Conservation (phyloP, 345 rosid species). For the Salix viminalis region DNA sequence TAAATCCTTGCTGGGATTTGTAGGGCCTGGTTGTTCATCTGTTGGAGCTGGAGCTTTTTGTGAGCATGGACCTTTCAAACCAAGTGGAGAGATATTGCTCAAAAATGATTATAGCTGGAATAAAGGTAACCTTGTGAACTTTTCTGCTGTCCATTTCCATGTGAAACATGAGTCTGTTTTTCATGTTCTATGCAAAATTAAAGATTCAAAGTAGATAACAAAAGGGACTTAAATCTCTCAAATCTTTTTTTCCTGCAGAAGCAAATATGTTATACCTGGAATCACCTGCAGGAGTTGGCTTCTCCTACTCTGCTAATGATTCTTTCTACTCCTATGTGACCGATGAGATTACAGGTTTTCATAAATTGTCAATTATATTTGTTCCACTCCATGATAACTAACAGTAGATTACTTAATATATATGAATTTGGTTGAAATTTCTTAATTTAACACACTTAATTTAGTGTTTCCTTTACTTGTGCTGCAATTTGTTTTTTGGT, state of each 20-base stretch:
- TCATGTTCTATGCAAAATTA: not conserved
- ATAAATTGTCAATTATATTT: not conserved
- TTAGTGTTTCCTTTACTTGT: not conserved
- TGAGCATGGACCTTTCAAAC: constrained; percentile 31
- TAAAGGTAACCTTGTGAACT: constrained; percentile 6
- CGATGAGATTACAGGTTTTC: constrained; percentile 19
- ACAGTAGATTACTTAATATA: not conserved
- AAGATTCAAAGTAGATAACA: not conserved
- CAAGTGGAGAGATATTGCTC: constrained; percentile 10
- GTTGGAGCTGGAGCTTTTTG: constrained; percentile 27
- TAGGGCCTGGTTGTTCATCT: constrained; percentile 31
- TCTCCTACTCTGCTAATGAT: constrained; percentile 23
- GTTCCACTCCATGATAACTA: not conserved
- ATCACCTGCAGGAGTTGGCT: constrained; percentile 31
- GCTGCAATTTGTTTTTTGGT: not conserved
- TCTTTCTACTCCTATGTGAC: constrained; percentile 17
- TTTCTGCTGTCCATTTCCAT: no score
- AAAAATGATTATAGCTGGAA: constrained; percentile 23
- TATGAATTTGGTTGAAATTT: not conserved
- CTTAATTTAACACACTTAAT: not conserved
- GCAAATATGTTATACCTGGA: constrained; percentile 24
- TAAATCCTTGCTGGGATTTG: constrained; percentile 1
- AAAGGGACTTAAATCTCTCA: not conserved
- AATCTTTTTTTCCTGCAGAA: constrained; percentile 1
- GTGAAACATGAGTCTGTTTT: not conserved